These are phyloP conservation scores for Xylariaceae sp. DNA, from an alignment of 2,329 filamentous ascomycete genomes.

Conservation along the genomic window DNA sequence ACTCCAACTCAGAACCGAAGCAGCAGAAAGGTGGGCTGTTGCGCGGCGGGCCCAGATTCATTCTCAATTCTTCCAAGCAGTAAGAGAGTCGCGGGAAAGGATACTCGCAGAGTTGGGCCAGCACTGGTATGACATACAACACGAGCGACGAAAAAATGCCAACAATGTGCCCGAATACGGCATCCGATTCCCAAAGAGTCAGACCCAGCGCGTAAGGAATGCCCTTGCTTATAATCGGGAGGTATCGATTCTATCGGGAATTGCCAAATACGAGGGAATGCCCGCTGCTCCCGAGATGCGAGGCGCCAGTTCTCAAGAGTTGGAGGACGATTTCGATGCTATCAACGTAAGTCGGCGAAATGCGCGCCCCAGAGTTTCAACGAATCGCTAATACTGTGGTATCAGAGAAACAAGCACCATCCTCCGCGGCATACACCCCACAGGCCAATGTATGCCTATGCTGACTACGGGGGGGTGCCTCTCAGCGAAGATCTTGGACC, in stretches of 20 bases:
- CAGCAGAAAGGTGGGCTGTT: conserved; percentile 67
- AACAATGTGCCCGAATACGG: conserved; percentile 77
- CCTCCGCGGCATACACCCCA: conserved; percentile 35
- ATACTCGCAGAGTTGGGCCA: conserved; percentile 76
- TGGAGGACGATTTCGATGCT: conserved; percentile 81
- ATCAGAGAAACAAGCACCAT: conserved; percentile 30
- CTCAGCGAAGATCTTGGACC: conserved; percentile 50
- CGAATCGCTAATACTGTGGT: conserved; percentile 13
- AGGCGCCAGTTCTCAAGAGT: conserved; percentile 63
- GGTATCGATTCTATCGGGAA: conserved; percentile 81
- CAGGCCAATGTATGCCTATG: conserved; percentile 39
- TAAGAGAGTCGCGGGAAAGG: conserved; percentile 75
- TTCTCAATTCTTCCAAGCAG: conserved; percentile 82
- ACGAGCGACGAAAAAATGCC: conserved; percentile 72
- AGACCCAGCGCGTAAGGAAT: conserved; percentile 71
- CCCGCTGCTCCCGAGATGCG: conserved; percentile 85
- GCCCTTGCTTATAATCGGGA: conserved; percentile 92
- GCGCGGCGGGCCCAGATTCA: conserved; percentile 81
- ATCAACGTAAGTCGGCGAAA: conserved; percentile 69
- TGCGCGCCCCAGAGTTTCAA: neutral
- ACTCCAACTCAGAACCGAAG: conserved; percentile 65
- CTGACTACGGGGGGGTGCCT: conserved; percentile 44
- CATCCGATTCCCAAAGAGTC: conserved; percentile 71
- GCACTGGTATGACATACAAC: conserved; percentile 89
- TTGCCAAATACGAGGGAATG: conserved; percentile 94